Conservation (phyloP, 805 yeast genomes). For the Yamadazyma scolyti region DNA sequence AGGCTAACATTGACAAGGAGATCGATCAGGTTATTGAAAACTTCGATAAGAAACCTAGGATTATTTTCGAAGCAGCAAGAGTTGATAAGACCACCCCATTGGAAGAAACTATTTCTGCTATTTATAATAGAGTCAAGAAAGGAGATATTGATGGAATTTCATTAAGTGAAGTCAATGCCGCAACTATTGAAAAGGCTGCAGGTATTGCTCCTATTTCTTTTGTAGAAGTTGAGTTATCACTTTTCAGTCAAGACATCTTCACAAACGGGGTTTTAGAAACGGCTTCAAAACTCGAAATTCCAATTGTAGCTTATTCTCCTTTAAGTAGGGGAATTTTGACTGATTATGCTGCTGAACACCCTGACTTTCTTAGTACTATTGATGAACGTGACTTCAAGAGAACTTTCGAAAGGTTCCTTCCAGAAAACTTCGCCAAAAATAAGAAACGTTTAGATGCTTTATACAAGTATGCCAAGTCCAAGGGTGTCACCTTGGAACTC, state of each 20-base stretch:
- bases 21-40: slow-evolving; percentile 40
- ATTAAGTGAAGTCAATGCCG: slow-evolving; percentile 66
- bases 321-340: slow-evolving; percentile 76
- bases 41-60: slow-evolving; percentile 24
- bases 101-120: slow-evolving; percentile 54
- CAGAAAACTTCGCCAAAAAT: slow-evolving; percentile 56
- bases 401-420: slow-evolving; percentile 43
- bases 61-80: slow-evolving; percentile 70
- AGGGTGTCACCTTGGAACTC: slow-evolving; percentile 55
- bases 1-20: slow-evolving; percentile 44
- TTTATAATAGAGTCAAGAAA: slow-evolving; percentile 55
- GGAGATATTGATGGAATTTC: slow-evolving; percentile 72
- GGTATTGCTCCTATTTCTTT: slow-evolving; percentile 55
- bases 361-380: slow-evolving; percentile 12
- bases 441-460: slow-evolving; percentile 46
- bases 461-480: slow-evolving; percentile 44
- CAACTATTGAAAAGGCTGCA: slow-evolving; percentile 57
- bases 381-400: slow-evolving; percentile 4
- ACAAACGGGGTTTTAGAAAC: slow-evolving; percentile 60
- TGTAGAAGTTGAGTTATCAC: slow-evolving; percentile 77
- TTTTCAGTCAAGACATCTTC: slow-evolving; percentile 61
- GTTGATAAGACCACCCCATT: slow-evolving; percentile 54
- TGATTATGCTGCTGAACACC: slow-evolving; percentile 47
- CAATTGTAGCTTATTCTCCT: slow-evolving; percentile 81
- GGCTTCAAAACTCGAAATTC: slow-evolving; percentile 55